Evolutionary conservation across 495 filamentous ascomycete genomes (phyloP).

Genomic region (Penicillium samsonianum): DNA sequence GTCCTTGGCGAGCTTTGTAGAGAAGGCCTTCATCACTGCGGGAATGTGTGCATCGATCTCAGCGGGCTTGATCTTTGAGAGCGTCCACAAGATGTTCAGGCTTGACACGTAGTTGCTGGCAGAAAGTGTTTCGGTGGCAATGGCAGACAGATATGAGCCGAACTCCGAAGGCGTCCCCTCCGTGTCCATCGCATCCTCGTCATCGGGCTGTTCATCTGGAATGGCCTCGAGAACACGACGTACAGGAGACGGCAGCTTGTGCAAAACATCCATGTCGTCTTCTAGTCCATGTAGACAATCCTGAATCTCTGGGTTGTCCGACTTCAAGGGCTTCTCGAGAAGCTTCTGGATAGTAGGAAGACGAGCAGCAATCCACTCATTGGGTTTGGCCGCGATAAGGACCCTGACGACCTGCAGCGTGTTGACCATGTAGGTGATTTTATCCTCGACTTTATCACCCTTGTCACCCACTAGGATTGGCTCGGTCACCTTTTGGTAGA

Average conservation of each 20-base stretch:
- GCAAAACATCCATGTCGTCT: conserved; percentile 61
- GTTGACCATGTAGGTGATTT: conserved; percentile 83
- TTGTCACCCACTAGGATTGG: conserved; percentile 72
- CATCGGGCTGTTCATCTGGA: conserved; percentile 82
- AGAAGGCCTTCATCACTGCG: conserved; percentile 88
- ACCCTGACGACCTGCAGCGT: conserved; percentile 87
- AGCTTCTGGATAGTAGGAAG: conserved; percentile 79
- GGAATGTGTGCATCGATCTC: conserved; percentile 88
- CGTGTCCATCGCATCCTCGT: conserved; percentile 85
- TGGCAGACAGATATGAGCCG: conserved; percentile 72
- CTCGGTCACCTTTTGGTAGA: conserved; percentile 88
- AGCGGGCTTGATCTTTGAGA: conserved; percentile 78
- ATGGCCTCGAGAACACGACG: conserved; percentile 85
- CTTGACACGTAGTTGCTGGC: conserved; percentile 78
- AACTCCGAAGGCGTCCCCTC: conserved; percentile 74
- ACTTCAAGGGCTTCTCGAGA: conserved; percentile 84
- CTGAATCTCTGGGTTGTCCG: conserved; percentile 85
- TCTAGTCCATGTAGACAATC: conserved; percentile 79
- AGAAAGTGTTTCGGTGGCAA: conserved; percentile 79
- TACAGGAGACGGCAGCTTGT: conserved; percentile 61
- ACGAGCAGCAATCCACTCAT: conserved; percentile 85
- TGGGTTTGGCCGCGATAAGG: conserved; percentile 77
- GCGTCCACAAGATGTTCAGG: conserved; percentile 87
- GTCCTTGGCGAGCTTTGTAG: conserved; percentile 88
- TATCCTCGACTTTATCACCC: conserved; percentile 63